Conservation (phyloP, 176 grass and related monocot species). For the Phoenix roebelenii region DNA sequence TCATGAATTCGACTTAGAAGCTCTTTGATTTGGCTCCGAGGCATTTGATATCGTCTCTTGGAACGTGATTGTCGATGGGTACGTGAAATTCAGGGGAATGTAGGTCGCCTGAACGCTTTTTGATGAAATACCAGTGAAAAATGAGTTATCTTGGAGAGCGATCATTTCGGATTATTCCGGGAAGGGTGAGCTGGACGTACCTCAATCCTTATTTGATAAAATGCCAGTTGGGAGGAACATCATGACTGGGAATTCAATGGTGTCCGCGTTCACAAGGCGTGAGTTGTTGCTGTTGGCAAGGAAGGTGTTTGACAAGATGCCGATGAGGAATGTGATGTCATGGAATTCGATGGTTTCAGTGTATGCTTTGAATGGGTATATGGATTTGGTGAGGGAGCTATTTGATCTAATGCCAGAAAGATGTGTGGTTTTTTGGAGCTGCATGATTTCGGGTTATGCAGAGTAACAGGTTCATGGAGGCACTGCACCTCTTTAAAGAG, state of each 20-base stretch:
- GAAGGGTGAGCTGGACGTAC: too few relatives aligned
- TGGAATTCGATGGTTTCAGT: too few relatives aligned
- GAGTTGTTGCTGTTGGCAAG: too few relatives aligned
- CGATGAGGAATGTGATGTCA: too few relatives aligned
- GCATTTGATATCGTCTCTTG: constrained; percentile 50
- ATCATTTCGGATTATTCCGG: too few relatives aligned
- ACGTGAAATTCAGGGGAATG: constrained; percentile 36
- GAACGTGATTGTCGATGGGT: constrained; percentile 47
- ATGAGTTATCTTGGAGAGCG: constrained; percentile 33
- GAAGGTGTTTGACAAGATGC: too few relatives aligned
- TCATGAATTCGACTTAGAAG: constrained; percentile 30
- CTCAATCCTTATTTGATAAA: too few relatives aligned
- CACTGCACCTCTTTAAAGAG: constrained; percentile 41
- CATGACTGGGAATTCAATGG: too few relatives aligned
- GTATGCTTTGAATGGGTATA: too few relatives aligned
- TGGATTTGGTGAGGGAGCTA: too few relatives aligned
- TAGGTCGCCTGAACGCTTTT: constrained; percentile 28
- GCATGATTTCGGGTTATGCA: constrained; percentile 66
- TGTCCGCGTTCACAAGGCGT: too few relatives aligned
- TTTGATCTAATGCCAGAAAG: constrained; percentile 4
- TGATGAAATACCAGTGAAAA: constrained; percentile 37
- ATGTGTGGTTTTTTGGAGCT: constrained; percentile 51
- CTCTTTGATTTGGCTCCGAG: constrained; percentile 33
- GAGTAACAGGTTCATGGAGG: constrained; percentile 22
- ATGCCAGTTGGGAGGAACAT: too few relatives aligned